Conservation (phyloP, 257 asterid genomes). For the Solanum lycopersicoides region DNA sequence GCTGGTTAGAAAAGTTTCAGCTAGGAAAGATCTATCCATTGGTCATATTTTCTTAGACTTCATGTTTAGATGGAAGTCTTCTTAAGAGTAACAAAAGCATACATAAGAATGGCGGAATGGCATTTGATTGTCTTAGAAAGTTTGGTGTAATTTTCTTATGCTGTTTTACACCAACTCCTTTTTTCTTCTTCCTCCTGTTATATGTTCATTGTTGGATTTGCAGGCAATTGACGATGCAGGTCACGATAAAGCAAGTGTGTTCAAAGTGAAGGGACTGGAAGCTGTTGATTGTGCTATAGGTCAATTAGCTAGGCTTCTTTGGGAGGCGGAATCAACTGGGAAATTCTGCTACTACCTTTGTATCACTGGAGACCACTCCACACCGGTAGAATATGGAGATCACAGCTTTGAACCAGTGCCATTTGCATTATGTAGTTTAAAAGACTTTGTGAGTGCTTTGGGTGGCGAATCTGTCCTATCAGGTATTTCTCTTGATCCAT, state of each 20-base stretch:
- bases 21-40: background rate
- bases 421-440: slow-evolving; percentile 63
- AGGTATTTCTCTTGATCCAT: slow-evolving; percentile 64
- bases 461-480: slow-evolving; percentile 62
- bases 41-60: background rate
- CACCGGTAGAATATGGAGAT: slow-evolving; percentile 99
- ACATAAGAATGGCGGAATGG: background rate
- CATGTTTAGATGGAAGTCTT: background rate
- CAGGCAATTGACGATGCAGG: slow-evolving; percentile 99
- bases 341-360: slow-evolving; percentile 61
- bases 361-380: slow-evolving; percentile 91
- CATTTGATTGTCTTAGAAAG: background rate
- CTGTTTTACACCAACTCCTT: background rate
- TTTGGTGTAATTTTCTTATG: background rate
- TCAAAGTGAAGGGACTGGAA: slow-evolving; percentile 88
- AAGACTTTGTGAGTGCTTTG: slow-evolving; percentile 62
- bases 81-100: background rate
- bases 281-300: slow-evolving; percentile 87
- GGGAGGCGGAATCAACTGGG: slow-evolving; percentile 68
- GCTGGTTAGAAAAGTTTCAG: background rate
- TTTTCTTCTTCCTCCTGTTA: background rate
- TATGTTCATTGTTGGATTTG: background rate
- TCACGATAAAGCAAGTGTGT: slow-evolving; percentile 88
- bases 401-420: slow-evolving; percentile 99
- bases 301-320: slow-evolving; percentile 79